Evolutionary conservation across 2,329 filamentous ascomycete genomes (phyloP), one percentile per base, ranked within the genome.

Genomic region (Rhynchosporium graminicola): DNA sequence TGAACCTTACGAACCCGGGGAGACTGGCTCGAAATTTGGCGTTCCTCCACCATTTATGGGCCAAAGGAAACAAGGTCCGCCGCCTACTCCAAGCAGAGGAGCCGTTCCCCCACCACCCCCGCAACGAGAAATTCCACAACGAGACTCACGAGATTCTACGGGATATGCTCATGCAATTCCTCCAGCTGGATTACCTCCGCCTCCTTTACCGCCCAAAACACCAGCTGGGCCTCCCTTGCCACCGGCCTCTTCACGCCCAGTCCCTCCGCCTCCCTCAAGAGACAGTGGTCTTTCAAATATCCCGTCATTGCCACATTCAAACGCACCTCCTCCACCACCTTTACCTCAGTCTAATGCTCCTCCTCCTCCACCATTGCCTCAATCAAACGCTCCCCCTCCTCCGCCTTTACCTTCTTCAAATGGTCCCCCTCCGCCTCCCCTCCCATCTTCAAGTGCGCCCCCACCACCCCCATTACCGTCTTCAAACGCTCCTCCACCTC

Each of bases 21-120:
- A 75, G 62, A 62, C 76, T 42, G 69, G 73, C 4, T 81, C 83
- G 59, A 88, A 81, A 68, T 92, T 91, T 71, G 85, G 84, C 40
- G 91, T 96, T 5, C 92, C 93, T 60, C 92, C 93, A 6, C 86
- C 91, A 2, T 96, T 96, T 71, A 73, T 83, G 55, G 88, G 89
- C 51, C 85, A 88, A 70, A 78, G 85, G 65, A 84, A 79, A 65
- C 79, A 85, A 48, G 80, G 80, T n/a, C 88, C 90, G 45, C 90
- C 91, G n/a, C 87, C 89, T 56, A 88, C 91, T 29, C 90, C 90
- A 43, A 87, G 82, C 73, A 86, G 90, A 67, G 86, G 85, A 36
- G 80, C 87, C 43, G 85, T 88, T 20, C 91, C 91, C 65, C 90
- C 90, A 38, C 89, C 90, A 9, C 89, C 85, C 31, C 82, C 82